Conservation (phyloP, 352 stramenopile species). For the Phytopythium aichiense region DNA sequence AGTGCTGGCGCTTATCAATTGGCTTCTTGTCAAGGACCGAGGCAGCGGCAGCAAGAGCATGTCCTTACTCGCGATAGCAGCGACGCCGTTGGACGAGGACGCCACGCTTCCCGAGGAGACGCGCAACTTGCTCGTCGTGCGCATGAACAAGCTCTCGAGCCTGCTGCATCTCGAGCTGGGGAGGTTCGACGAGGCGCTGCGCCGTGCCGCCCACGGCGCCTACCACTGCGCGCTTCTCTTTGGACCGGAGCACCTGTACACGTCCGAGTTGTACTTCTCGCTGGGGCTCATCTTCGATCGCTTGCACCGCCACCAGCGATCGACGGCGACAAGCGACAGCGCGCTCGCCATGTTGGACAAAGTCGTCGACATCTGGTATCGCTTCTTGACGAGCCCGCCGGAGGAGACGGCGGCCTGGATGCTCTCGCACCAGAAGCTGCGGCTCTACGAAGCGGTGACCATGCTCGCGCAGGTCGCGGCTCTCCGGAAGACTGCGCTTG, state of each 20-base stretch:
- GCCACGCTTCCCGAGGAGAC: slow-evolving; percentile 40
- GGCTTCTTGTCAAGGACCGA: slow-evolving; percentile 60
- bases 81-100: slow-evolving; percentile 8
- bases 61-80: slow-evolving; percentile 1
- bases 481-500: slow-evolving; percentile 34
- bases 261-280: slow-evolving; percentile 71
- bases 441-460: slow-evolving; percentile 44
- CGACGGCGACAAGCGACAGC: slow-evolving; percentile 30
- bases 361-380: slow-evolving; percentile 77
- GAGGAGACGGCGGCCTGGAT: slow-evolving; percentile 63
- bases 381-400: slow-evolving; percentile 63
- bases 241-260: slow-evolving; percentile 69
- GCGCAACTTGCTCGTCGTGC: slow-evolving; percentile 56
- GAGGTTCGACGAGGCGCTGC: slow-evolving; percentile 43
- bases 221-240: slow-evolving; percentile 73
- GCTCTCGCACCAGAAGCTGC: slow-evolving; percentile 50
- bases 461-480: slow-evolving; percentile 61
- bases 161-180: slow-evolving; percentile 51
- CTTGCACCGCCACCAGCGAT: slow-evolving; percentile 27
- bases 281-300: slow-evolving; percentile 59
- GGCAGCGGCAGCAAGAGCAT: slow-evolving; percentile 13
- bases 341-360: slow-evolving; percentile 73
- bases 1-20: slow-evolving; percentile 65
- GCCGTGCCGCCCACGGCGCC: slow-evolving; percentile 56
- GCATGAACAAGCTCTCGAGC: slow-evolving; percentile 76